Conservation (phyloP, 257 asterid species). For the Perilla frutescens region DNA sequence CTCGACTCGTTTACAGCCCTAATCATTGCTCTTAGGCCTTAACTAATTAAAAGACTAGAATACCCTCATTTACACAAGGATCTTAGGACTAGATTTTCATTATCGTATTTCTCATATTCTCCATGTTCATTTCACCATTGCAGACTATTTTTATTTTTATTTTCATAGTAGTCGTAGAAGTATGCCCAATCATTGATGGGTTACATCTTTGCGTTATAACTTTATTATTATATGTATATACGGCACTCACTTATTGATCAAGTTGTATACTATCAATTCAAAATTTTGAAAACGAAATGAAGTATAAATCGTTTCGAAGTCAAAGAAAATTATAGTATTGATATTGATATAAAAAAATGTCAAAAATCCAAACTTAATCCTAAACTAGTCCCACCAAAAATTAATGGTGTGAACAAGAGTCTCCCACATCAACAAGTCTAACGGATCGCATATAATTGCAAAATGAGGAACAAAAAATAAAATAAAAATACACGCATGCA, state of each 20-base stretch:
- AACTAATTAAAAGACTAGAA: background rate
- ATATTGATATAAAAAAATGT: background rate
- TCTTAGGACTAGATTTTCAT: no score
- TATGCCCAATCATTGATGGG: no score
- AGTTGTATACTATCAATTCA: no score
- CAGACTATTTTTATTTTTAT: no score
- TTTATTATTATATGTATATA: no score
- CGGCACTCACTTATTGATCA: no score
- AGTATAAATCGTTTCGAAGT: background rate
- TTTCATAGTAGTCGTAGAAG: no score
- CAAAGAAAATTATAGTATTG: background rate
- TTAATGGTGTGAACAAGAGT: constrained; percentile 7
- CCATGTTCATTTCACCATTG: background rate
- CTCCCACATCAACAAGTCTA: constrained; percentile 19
- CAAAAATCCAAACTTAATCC: background rate
- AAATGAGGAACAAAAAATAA: background rate
- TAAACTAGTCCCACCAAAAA: background rate
- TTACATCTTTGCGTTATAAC: no score
- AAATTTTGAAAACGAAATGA: no score
- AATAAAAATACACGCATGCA: background rate
- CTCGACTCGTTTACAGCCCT: no score
- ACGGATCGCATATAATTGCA: constrained; percentile 7
- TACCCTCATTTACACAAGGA: background rate
- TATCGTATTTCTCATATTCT: background rate
- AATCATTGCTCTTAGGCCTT: no score